Evolutionary conservation across 2,329 filamentous ascomycete species (phyloP).

Genomic region (Penicillium olsonii): DNA sequence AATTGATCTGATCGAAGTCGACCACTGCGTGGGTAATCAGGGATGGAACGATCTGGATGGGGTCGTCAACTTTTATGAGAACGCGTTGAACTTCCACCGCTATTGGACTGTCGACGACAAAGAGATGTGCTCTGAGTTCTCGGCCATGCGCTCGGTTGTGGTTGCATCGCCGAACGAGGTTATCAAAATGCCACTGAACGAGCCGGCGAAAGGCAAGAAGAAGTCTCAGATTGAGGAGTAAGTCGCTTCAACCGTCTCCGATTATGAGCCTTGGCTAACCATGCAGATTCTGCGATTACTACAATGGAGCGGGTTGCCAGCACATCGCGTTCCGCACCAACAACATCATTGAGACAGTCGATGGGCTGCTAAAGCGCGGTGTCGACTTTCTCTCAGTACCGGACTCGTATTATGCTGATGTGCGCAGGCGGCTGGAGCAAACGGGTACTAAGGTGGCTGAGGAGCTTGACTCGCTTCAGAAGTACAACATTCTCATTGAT

Average conservation of each 20-base stretch:
- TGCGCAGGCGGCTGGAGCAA: too few relatives aligned
- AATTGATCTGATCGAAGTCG: too few relatives aligned
- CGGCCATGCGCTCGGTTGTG: slow-evolving; percentile 80
- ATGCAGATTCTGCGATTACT: slow-evolving; percentile 59
- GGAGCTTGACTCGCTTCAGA: slow-evolving; percentile 72
- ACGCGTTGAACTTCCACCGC: slow-evolving; percentile 74
- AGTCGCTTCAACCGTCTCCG: too few relatives aligned
- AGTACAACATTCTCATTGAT: slow-evolving; percentile 80
- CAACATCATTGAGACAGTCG: slow-evolving; percentile 72
- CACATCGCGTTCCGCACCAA: slow-evolving; percentile 81
- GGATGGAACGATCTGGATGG: too few relatives aligned
- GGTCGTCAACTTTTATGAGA: not conserved
- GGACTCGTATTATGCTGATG: slow-evolving; percentile 28
- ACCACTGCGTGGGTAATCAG: too few relatives aligned
- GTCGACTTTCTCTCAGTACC: slow-evolving; percentile 87
- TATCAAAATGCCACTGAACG: slow-evolving; percentile 96
- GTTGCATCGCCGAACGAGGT: slow-evolving; percentile 77
- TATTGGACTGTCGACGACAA: slow-evolving; percentile 94
- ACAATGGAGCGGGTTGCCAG: slow-evolving; percentile 80
- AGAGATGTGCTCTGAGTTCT: slow-evolving; percentile 85
- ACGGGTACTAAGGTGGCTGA: slow-evolving; percentile 56
- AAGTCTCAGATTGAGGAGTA: slow-evolving; percentile 89
- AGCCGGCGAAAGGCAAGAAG: slow-evolving; percentile 80
- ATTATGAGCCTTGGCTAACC: too few relatives aligned
- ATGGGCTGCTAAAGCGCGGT: slow-evolving; percentile 71